Evolutionary conservation across 441 rosid species (phyloP), one percentile per base, ranked within the genome.

Genomic region (Populus trichocarpa): DNA sequence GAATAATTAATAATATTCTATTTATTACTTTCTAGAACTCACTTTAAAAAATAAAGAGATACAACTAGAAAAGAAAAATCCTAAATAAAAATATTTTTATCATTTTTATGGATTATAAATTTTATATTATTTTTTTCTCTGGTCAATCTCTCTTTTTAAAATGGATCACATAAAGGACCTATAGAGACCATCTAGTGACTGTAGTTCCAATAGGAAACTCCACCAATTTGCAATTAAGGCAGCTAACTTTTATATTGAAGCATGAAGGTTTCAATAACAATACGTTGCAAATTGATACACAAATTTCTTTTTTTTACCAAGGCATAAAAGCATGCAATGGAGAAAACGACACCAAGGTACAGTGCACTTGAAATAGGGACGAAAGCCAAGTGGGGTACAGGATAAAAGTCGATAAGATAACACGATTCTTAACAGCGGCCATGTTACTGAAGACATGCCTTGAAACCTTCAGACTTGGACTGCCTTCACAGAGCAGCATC

Each of bases 241-340:
- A 9, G 65, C 10, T 1, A 4, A 33, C 25, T 18, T n/a, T 22
- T 22, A 42, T 42, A 42, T 13, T n/a, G 50, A 80, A 74, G 66
- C 78, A 72, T 38, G 23, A 23, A 67, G 25, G 38, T 68, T 35
- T 64, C 53, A 28, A 4, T 32, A 32, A 5, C 33, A 32, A 32
- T 32, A 66, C 70, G 40, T 67, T 71, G 81, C 77, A 77, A 68
- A 74, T 59, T 38, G 79, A 25, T 77, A 53, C 77, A 79, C 61
- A 79, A 3, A 11, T 40, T 66, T 63, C 59, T 30, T 71, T 71
- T 61, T 76, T 30, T 77, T 74, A 77, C 86, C 69, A 35, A 77
- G 74, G 72, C 77, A 53, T 22, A 68, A 68, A 63, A 68, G 70
- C 76, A 67, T 23, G 72, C 78, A 66, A 67, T n/a, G n/a, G 74